A percentile compares a stretch with the other conserved stretches of the same genome.
These are phyloP conservation scores for Wallacemonas sp. DNA, from an alignment of 208 protist genomes.

Conservation along the genomic window DNA sequence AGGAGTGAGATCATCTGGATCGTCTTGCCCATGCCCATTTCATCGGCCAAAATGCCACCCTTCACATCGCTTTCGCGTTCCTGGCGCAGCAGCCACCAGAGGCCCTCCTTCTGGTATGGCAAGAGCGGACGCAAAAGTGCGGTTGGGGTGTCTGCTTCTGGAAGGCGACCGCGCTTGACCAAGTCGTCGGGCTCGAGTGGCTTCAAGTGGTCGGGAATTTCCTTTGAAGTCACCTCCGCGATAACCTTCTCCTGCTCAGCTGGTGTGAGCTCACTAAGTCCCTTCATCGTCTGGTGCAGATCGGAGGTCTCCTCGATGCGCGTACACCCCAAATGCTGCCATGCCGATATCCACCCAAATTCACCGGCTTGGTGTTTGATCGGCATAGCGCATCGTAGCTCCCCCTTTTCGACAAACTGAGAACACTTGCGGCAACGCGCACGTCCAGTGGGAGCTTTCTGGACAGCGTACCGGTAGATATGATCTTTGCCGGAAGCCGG, in stretches of 20 bases:
- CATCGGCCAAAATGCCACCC: constrained; percentile 97
- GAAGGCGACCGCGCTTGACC: constrained; percentile 55
- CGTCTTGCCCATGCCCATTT: constrained; percentile 98
- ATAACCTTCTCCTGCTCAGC: constrained; percentile 65
- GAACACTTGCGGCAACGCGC: constrained; percentile 88
- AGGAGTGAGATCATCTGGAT: constrained; percentile 95
- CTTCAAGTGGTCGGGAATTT: constrained; percentile 66
- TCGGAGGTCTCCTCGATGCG: constrained; percentile 38
- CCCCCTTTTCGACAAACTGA: constrained; percentile 75
- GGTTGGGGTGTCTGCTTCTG: constrained; percentile 41
- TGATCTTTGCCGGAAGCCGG: constrained; percentile 43
- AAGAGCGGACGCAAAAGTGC: constrained; percentile 71
- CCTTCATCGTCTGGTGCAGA: constrained; percentile 35
- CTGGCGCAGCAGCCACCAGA: constrained; percentile 86
- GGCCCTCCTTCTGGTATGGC: constrained; percentile 85
- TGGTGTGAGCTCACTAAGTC: constrained; percentile 42
- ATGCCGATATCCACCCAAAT: constrained; percentile 88
- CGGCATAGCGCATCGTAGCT: constrained; percentile 79
- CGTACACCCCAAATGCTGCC: constrained; percentile 85
- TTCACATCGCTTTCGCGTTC: constrained; percentile 59
- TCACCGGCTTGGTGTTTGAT: constrained; percentile 81
- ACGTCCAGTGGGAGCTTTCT: constrained; percentile 63
- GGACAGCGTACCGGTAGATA: constrained; percentile 61
- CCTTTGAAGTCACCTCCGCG: constrained; percentile 44
- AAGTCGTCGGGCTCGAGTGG: constrained; percentile 86